These are phyloP conservation scores for Fomitopsis palustris DNA, from an alignment of 1,284 basidiomycete species.

Conservation along the genomic window DNA sequence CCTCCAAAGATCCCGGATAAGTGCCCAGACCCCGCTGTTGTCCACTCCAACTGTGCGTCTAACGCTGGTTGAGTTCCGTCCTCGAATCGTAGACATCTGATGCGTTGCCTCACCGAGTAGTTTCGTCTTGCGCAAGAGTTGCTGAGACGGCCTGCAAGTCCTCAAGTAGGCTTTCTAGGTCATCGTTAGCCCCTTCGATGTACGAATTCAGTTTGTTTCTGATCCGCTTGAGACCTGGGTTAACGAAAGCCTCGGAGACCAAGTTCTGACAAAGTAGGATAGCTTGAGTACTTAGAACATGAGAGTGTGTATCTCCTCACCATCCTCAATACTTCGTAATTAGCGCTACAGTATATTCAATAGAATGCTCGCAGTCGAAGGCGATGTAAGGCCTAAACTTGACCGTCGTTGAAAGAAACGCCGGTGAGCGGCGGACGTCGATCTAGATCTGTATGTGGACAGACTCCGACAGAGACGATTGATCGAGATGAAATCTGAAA, in stretches of 20 bases:
- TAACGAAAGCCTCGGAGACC: background rate
- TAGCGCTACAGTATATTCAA: too few relatives aligned
- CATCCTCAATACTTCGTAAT: too few relatives aligned
- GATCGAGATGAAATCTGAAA: too few relatives aligned
- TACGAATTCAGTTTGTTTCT: background rate
- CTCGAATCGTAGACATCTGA: background rate
- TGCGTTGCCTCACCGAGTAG: conserved; percentile 37
- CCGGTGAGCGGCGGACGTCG: background rate
- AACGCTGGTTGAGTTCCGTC: background rate
- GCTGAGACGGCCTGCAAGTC: conserved; percentile 43
- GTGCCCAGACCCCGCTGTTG: conserved; percentile 49
- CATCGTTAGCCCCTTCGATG: background rate
- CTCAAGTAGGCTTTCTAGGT: conserved; percentile 21
- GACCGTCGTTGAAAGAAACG: too few relatives aligned
- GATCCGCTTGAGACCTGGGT: background rate
- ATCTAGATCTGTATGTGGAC: too few relatives aligned
- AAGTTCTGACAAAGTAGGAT: background rate
- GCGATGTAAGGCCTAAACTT: too few relatives aligned
- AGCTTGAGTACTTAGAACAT: too few relatives aligned
- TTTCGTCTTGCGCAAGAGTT: conserved; percentile 41
- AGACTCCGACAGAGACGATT: too few relatives aligned
- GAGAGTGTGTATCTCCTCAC: too few relatives aligned
- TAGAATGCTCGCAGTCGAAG: too few relatives aligned
- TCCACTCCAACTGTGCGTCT: conserved; percentile 44
- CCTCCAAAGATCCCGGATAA: conserved; percentile 53